Percentiles rank a stretch among this genome's conserved stretches.
These are phyloP conservation scores for Solanum dulcamara DNA, from an alignment of 257 asterid genomes.

Conservation along the genomic window DNA sequence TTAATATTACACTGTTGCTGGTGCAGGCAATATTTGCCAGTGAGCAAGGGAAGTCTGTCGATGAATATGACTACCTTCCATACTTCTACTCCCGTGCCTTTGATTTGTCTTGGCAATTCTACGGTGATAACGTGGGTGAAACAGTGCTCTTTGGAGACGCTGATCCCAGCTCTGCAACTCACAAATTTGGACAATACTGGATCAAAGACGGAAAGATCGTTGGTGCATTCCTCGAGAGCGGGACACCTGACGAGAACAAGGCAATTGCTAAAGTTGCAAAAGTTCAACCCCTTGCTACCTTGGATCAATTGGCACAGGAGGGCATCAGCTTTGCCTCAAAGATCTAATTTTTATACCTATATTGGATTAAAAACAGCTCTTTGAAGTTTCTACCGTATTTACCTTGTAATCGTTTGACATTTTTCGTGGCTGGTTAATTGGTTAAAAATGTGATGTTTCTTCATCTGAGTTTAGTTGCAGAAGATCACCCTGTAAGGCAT, in stretches of 20 bases:
- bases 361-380: neutral
- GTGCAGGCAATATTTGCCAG: slow-evolving; percentile 73
- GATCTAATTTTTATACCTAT: slow-evolving; percentile 21
- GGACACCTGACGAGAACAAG: slow-evolving; percentile 77
- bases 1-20: neutral
- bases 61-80: slow-evolving; percentile 82
- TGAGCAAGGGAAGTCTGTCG: slow-evolving; percentile 48
- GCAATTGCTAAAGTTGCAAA: slow-evolving; percentile 77
- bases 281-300: slow-evolving; percentile 54
- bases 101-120: slow-evolving; percentile 89
- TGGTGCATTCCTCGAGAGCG: slow-evolving; percentile 81
- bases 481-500: neutral
- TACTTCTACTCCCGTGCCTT: slow-evolving; percentile 81
- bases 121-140: slow-evolving; percentile 80
- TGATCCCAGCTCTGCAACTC: slow-evolving; percentile 51
- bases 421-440: neutral
- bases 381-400: neutral
- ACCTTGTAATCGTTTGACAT: neutral
- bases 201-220: slow-evolving; percentile 73
- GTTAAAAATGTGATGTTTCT: neutral
- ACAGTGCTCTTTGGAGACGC: slow-evolving; percentile 66
- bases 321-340: slow-evolving; percentile 68
- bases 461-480: neutral
- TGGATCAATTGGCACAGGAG: slow-evolving; percentile 54
- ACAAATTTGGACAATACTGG: slow-evolving; percentile 89